A percentile compares a stretch with the other conserved stretches of the same genome.
Conservation (phyloP, 1,139 yeast genomes). For the Saccharomyces hybrid region DNA sequence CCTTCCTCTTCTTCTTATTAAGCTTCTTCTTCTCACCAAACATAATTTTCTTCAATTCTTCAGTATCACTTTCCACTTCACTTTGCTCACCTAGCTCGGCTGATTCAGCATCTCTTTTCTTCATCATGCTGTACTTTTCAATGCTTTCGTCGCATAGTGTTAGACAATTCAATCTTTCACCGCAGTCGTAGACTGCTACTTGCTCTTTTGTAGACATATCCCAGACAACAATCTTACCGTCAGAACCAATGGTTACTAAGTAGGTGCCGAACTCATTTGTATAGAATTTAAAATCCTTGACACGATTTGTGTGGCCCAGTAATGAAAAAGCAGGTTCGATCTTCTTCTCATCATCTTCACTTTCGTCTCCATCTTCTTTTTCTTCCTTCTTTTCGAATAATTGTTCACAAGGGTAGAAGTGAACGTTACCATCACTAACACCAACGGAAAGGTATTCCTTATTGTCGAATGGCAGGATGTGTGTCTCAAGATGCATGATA, state of each 20-base stretch:
- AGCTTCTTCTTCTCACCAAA: slow-evolving; percentile 34
- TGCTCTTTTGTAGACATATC: slow-evolving; percentile 63
- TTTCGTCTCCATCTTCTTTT: slow-evolving; percentile 22
- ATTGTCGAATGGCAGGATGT: slow-evolving; percentile 35
- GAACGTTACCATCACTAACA: slow-evolving; percentile 61
- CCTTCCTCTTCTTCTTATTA: slow-evolving; percentile 39
- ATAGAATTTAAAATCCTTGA: slow-evolving; percentile 64
- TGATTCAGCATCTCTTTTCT: slow-evolving; percentile 52
- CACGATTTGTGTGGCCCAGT: slow-evolving; percentile 77
- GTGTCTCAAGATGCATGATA: slow-evolving; percentile 60
- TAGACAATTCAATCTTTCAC: slow-evolving; percentile 89
- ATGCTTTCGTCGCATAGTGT: slow-evolving; percentile 69
- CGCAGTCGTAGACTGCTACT: slow-evolving; percentile 82
- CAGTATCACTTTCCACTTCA: slow-evolving; percentile 39
- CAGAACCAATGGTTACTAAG: slow-evolving; percentile 80
- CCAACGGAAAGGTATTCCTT: slow-evolving; percentile 59
- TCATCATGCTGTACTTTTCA: slow-evolving; percentile 67
- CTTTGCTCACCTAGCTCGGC: slow-evolving; percentile 47
- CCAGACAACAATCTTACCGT: slow-evolving; percentile 91
- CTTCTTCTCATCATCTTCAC: slow-evolving; percentile 19
- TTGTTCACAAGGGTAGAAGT: slow-evolving; percentile 42
- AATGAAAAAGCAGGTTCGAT: slow-evolving; percentile 47
- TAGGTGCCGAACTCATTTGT: slow-evolving; percentile 41
- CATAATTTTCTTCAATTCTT: slow-evolving; percentile 37
- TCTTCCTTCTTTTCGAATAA: slow-evolving; percentile 32